Conservation (phyloP, 129 eudicot genomes). For the Sambucus nigra region DNA sequence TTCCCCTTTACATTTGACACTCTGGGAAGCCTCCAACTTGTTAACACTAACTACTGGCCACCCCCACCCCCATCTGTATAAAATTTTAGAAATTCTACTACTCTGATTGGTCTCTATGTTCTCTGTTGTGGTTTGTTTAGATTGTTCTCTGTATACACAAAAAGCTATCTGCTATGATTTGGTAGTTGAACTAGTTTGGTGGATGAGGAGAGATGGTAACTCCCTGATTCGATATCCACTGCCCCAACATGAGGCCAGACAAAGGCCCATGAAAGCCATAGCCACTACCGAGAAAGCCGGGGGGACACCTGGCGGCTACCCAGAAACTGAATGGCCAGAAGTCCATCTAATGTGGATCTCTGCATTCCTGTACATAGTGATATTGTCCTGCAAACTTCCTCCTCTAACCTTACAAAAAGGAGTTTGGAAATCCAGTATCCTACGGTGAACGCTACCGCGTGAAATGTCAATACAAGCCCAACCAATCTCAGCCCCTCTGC, state of each 20-base stretch:
- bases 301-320: constrained; percentile 89
- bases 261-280: constrained; percentile 97
- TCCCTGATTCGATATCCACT: constrained; percentile 70
- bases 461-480: constrained; percentile 76
- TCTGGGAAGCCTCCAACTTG: not conserved
- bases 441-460: constrained; percentile 55
- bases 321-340: constrained; percentile 81
- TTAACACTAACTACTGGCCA: not conserved
- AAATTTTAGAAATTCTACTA: not conserved
- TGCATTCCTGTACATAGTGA: constrained; percentile 99
- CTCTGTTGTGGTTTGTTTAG: not conserved
- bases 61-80: not conserved
- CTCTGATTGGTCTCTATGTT: not conserved
- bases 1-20: not conserved
- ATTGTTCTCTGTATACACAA: not conserved
- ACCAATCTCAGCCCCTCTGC: constrained; percentile 74
- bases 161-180: constrained; percentile 15
- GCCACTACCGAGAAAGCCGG: constrained; percentile 96
- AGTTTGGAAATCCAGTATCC: constrained; percentile 86
- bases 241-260: constrained; percentile 96
- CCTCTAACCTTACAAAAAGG: constrained; percentile 75
- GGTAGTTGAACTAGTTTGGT: constrained; percentile 38
- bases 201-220: constrained; percentile 28
- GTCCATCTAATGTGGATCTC: constrained; percentile 90
- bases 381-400: constrained; percentile 83